Evolutionary conservation across 257 asterid species (phyloP).

Genomic region (Asclepias syriaca): DNA sequence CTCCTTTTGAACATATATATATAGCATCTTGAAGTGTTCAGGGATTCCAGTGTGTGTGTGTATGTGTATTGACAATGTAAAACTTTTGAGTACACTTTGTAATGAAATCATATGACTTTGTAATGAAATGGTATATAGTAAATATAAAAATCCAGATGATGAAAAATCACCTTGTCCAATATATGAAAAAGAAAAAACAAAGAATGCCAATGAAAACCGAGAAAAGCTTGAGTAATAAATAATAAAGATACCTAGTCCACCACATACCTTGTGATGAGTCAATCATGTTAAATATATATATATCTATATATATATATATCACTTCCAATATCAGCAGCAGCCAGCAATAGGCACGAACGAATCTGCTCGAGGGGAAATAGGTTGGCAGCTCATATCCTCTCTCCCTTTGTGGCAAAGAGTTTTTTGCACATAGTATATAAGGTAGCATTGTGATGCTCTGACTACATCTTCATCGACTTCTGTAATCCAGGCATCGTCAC

Average conservation of each 20-base stretch:
- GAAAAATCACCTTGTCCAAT: background rate
- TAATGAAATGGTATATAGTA: background rate
- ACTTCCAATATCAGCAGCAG: conserved; percentile 40
- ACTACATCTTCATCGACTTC: conserved; percentile 64
- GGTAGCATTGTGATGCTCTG: conserved; percentile 58
- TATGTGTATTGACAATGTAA: too few species aligned
- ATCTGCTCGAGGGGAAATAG: conserved; percentile 36
- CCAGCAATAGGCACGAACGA: conserved; percentile 68
- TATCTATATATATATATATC: background rate
- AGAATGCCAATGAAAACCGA: background rate
- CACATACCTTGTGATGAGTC: background rate
- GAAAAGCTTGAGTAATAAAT: too few species aligned
- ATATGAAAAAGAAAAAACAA: too few species aligned
- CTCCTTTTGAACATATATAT: too few species aligned
- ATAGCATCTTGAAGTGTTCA: too few species aligned
- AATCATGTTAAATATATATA: background rate
- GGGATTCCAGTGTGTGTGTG: too few species aligned
- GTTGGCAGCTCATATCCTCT: conserved; percentile 63
- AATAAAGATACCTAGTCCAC: background rate
- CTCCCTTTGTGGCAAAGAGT: conserved; percentile 36
- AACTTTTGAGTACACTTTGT: too few species aligned
- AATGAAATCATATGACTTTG: background rate
- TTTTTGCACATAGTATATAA: conserved; percentile 59
- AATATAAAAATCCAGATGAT: background rate
- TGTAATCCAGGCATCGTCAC: conserved; percentile 77